Conservation (phyloP, 1,284 basidiomycete genomes). For the Marasmius fiardii region DNA sequence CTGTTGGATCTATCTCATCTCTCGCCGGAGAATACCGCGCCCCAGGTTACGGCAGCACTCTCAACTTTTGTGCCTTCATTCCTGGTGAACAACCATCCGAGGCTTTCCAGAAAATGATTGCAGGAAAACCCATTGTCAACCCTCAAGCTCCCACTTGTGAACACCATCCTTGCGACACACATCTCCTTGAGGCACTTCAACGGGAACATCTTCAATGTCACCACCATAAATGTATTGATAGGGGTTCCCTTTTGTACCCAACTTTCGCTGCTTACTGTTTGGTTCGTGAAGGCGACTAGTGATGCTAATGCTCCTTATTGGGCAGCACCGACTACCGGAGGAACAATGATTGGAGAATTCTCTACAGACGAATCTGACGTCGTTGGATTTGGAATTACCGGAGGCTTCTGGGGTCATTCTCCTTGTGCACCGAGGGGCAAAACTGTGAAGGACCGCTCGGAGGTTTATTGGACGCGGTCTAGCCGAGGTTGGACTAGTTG, state of each 20-base stretch:
- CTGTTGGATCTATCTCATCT: slow-evolving; percentile 2
- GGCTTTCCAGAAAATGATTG: slow-evolving; percentile 10
- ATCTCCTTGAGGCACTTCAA: slow-evolving; percentile 31
- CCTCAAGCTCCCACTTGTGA: slow-evolving; percentile 25
- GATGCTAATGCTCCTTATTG: background rate
- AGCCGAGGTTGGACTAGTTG: too few relatives aligned
- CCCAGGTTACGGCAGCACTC: slow-evolving; percentile 16
- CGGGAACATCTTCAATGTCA: slow-evolving; percentile 32
- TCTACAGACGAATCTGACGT: background rate
- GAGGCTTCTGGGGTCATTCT: background rate
- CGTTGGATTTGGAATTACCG: background rate
- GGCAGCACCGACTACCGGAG: background rate
- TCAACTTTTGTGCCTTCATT: slow-evolving; percentile 14
- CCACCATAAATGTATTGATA: slow-evolving; percentile 16
- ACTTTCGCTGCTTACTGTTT: background rate
- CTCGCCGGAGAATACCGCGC: slow-evolving; percentile 17
- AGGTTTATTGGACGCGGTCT: background rate
- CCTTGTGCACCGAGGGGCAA: background rate
- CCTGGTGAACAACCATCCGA: background rate
- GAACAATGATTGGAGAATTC: background rate
- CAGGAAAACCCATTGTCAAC: slow-evolving; percentile 1
- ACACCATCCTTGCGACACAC: slow-evolving; percentile 29
- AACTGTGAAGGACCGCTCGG: background rate
- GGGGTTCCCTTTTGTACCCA: background rate
- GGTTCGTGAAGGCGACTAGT: background rate